Conservation (phyloP, 192 early-diverging fungal species). For the Funneliformis mosseae region DNA sequence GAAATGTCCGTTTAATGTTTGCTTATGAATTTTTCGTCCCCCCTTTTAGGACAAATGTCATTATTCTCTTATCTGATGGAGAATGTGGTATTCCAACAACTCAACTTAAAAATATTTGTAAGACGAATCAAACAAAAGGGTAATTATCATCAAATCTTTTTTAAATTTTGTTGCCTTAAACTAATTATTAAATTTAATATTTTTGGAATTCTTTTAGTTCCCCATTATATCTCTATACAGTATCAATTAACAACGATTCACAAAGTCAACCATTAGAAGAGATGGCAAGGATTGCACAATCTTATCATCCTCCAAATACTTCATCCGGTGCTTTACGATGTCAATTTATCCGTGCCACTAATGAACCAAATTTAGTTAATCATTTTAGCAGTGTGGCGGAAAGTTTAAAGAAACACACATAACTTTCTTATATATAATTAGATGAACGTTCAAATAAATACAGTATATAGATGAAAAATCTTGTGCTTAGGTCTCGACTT, state of each 20-base stretch:
- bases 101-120: slow-evolving; percentile 17
- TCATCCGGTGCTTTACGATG: background rate
- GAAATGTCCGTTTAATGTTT: background rate
- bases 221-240: slow-evolving; percentile 23
- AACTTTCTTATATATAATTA: background rate
- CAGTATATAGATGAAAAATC: too few relatives aligned
- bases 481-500: too few relatives aligned
- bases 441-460: background rate
- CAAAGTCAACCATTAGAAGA: background rate
- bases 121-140: background rate
- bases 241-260: background rate
- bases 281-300: slow-evolving; percentile 23
- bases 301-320: background rate
- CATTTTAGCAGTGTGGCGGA: slow-evolving; percentile 13
- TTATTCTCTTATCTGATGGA: slow-evolving; percentile 37
- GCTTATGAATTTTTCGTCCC: background rate
- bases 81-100: background rate
- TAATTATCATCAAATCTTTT: background rate
- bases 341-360: background rate
- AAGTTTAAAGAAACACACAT: slow-evolving; percentile 21
- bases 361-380: background rate
- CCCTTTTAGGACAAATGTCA: slow-evolving; percentile 27
- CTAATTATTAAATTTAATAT: too few relatives aligned
- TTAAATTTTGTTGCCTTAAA: background rate
- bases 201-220: background rate